phyloP scores from a whole-genome alignment of 305 asterid genomes.

The Withania somnifera region DNA sequence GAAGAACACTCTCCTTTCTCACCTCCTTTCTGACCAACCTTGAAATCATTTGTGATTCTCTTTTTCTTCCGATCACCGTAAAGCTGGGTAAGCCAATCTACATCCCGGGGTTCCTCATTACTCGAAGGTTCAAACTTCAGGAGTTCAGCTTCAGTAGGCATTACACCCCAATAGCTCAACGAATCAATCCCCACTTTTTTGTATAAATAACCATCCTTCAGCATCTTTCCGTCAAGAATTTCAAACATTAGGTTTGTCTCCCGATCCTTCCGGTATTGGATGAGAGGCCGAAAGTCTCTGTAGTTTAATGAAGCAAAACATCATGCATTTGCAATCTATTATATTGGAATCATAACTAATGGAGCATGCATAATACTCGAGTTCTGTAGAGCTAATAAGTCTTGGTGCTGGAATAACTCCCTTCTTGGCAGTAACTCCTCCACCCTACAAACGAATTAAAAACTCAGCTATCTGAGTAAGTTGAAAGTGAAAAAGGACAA shows the following conservation, averaged over 20 bases:
- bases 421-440: conserved; percentile 65
- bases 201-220: conserved; percentile 87
- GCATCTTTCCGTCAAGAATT: conserved; percentile 86
- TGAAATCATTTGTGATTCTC: conserved; percentile 24
- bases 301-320: conserved; percentile 7
- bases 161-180: conserved; percentile 69
- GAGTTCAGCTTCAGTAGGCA: conserved; percentile 79
- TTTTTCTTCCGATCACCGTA: conserved; percentile 65
- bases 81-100: conserved; percentile 78
- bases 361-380: conserved; percentile 48
- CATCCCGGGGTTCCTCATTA: conserved; percentile 51
- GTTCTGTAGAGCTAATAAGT: conserved; percentile 81
- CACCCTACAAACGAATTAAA: conserved; percentile 43
- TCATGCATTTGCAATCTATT: conserved; percentile 5
- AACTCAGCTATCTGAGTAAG: neutral
- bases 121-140: conserved; percentile 84
- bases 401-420: conserved; percentile 67
- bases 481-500: neutral
- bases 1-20: conserved; percentile 65
- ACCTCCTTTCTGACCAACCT: conserved; percentile 39
- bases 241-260: conserved; percentile 65
- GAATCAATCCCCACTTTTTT: conserved; percentile 74
- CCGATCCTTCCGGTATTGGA: conserved; percentile 77
- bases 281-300: conserved; percentile 93
- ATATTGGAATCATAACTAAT: conserved; percentile 3